Evolutionary conservation across 306 rosid species (phyloP).

Genomic region (Amphicarpaea edgeworthii): DNA sequence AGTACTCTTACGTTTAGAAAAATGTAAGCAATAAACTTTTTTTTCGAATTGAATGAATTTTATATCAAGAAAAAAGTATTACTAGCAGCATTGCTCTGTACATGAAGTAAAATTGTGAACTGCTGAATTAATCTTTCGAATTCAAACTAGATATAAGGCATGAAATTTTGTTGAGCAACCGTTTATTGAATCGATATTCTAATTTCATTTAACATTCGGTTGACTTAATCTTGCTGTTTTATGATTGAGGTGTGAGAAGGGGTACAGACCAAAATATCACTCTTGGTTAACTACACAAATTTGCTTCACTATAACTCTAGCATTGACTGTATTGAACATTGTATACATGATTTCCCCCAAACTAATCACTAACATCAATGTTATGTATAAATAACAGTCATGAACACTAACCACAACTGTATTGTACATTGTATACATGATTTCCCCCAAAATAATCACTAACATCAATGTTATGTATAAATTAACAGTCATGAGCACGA

Average conservation of each 20-base stretch:
- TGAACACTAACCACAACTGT: conserved; percentile 37
- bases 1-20: no score
- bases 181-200: not conserved
- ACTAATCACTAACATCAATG: conserved; percentile 27
- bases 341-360: conserved; percentile 38
- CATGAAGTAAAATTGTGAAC: no score
- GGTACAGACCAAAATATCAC: not conserved
- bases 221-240: not conserved
- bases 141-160: no score
- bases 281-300: conserved; percentile 39
- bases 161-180: not conserved
- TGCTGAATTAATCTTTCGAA: no score
- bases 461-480: conserved; percentile 7
- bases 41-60: no score
- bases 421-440: conserved; percentile 49
- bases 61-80: no score
- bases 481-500: conserved; percentile 21
- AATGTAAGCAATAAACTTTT: no score
- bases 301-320: conserved; percentile 21
- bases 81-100: no score
- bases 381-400: not conserved
- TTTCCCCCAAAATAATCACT: conserved; percentile 22
- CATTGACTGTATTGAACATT: conserved; percentile 42
- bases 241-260: conserved; percentile 4
- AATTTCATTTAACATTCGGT: not conserved